A percentile compares a stretch with the other conserved stretches of the same genome.
Conservation (phyloP, 345 rosid genomes). For the Eucalyptus regnans region DNA sequence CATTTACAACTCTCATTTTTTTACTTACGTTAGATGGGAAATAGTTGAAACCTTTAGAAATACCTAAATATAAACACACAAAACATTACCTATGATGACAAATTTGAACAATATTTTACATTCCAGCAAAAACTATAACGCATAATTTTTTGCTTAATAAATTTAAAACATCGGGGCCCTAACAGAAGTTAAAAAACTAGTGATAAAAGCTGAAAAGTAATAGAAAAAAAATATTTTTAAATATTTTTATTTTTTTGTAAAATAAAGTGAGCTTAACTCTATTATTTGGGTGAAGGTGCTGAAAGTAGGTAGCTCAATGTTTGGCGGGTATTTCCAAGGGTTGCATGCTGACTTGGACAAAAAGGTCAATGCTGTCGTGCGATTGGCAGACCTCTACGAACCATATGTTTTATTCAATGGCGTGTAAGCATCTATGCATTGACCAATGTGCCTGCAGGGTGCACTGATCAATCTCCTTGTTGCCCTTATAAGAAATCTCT, state of each 20-base stretch:
- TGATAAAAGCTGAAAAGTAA: too few species aligned
- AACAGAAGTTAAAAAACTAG: too few species aligned
- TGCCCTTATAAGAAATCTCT: not conserved
- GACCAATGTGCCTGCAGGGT: not conserved
- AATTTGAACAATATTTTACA: not conserved
- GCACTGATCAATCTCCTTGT: not conserved
- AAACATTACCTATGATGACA: not conserved
- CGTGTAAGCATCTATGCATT: not conserved
- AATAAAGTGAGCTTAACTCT: not conserved
- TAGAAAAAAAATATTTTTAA: too few species aligned
- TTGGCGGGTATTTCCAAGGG: constrained; percentile 6
- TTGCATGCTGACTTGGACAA: constrained; percentile 2
- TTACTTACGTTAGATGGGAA: not conserved
- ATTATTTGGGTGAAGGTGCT: constrained; percentile 4
- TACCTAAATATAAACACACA: not conserved
- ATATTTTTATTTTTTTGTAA: too few species aligned
- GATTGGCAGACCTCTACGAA: constrained; percentile 19
- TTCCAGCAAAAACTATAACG: too few species aligned
- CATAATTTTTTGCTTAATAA: too few species aligned
- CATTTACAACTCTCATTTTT: not conserved
- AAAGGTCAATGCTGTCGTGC: constrained; percentile 11
- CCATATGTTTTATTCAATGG: constrained; percentile 26
- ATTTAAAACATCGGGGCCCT: too few species aligned
- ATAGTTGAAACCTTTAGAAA: not conserved
- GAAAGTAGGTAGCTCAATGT: constrained; percentile 2